A percentile compares a stretch with the other conserved stretches of the same genome.
Conservation (phyloP, 768 basidiomycete species). For the Cytidiella melzeri region DNA sequence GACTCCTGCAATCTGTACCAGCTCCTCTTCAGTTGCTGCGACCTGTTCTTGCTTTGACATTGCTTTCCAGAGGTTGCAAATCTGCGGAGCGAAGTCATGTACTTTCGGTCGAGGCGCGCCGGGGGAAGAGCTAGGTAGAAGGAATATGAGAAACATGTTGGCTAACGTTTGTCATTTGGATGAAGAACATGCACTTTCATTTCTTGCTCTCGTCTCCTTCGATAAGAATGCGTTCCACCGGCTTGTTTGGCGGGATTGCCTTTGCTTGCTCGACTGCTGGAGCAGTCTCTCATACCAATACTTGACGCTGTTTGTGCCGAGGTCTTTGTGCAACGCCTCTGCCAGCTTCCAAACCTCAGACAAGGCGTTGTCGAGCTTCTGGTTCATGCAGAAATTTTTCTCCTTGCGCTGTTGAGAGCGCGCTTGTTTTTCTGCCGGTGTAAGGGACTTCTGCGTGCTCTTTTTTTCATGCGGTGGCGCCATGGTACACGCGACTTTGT, state of each 20-base stretch:
- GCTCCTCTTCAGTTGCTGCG: not conserved
- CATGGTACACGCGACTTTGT: too few relatives aligned
- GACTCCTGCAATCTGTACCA: not conserved
- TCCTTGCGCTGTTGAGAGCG: not conserved
- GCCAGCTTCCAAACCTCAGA: not conserved
- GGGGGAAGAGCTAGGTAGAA: not conserved
- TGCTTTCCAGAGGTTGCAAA: not conserved
- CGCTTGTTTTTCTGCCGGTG: not conserved
- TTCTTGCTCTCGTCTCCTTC: not conserved
- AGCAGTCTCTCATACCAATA: not conserved
- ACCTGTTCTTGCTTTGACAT: slow-evolving; percentile 1
- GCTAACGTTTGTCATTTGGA: too few relatives aligned
- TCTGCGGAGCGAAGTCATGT: too few relatives aligned
- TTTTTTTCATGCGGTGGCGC: too few relatives aligned
- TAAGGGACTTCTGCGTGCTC: too few relatives aligned
- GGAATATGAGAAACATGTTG: not conserved
- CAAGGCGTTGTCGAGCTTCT: not conserved
- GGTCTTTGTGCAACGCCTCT: not conserved
- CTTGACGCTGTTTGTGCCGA: not conserved
- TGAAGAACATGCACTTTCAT: not conserved
- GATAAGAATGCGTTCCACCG: slow-evolving; percentile 5
- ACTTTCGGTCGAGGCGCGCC: too few relatives aligned
- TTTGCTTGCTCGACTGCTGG: not conserved
- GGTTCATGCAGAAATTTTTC: not conserved
- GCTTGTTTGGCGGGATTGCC: not conserved